Evolutionary conservation across 257 asterid genomes (phyloP).

Genomic region (Anisodus tanguticus): DNA sequence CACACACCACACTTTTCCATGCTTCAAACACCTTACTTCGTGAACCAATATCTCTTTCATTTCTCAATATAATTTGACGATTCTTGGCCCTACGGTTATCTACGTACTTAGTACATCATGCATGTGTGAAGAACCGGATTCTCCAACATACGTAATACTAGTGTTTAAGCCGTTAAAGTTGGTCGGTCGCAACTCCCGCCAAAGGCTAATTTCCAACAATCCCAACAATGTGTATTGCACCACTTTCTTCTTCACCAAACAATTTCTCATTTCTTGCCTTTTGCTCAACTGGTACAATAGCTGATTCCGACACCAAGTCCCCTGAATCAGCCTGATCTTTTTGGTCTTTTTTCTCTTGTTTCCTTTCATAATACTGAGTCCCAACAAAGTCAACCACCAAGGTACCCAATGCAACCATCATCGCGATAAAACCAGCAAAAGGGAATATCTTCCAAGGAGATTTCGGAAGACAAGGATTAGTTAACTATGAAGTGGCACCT

Average conservation of each 20-base stretch:
- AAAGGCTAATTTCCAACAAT: too few species aligned
- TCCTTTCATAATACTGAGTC: conserved; percentile 88
- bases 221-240: conserved; percentile 76
- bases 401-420: conserved; percentile 87
- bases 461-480: conserved; percentile 69
- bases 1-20: too few species aligned
- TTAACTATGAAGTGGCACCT: conserved; percentile 68
- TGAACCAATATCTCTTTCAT: too few species aligned
- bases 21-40: too few species aligned
- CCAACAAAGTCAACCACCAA: conserved; percentile 82
- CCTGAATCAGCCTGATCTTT: conserved; percentile 42
- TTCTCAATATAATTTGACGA: too few species aligned
- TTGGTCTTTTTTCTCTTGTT: conserved; percentile 62
- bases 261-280: conserved; percentile 47
- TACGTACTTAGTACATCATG: too few species aligned
- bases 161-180: too few species aligned
- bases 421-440: conserved; percentile 87
- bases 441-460: conserved; percentile 86
- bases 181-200: too few species aligned
- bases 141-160: too few species aligned
- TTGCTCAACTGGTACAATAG: conserved; percentile 54
- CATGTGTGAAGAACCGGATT: too few species aligned
- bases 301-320: conserved; percentile 56
- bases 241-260: conserved; percentile 89
- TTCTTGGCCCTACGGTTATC: too few species aligned